A percentile compares a stretch with the other conserved stretches of the same genome.
phyloP scores from a whole-genome alignment of 2,329 filamentous ascomycete species.

The Calonectria pauciramosa region DNA sequence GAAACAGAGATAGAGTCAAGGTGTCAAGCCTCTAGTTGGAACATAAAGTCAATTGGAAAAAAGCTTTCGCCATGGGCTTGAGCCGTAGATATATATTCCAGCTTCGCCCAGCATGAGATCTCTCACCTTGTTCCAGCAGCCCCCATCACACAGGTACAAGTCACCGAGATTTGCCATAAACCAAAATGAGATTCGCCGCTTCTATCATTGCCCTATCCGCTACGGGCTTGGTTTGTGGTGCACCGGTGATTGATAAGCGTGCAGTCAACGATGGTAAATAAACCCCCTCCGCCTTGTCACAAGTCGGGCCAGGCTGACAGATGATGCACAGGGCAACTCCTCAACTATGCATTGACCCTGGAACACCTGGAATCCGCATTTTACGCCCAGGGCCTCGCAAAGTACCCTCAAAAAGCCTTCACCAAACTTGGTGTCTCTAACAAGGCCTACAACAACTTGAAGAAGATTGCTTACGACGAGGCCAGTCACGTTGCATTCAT shows the following conservation, averaged over 20 bases:
- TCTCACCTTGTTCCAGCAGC: not conserved
- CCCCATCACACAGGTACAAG: not conserved
- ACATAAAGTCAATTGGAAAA: not conserved
- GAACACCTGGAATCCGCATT: conserved; percentile 73
- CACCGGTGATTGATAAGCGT: not conserved
- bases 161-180: not conserved
- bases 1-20: not conserved
- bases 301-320: not conserved
- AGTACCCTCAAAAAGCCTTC: conserved; percentile 69
- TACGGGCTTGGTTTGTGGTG: not conserved
- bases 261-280: not conserved
- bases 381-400: conserved; percentile 71
- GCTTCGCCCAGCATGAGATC: not conserved
- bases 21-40: not conserved
- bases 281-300: no score
- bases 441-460: conserved; percentile 67
- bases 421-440: conserved; percentile 64
- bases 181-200: not conserved
- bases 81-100: not conserved
- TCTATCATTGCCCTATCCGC: not conserved
- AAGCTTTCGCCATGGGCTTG: not conserved
- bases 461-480: conserved; percentile 68
- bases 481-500: conserved; percentile 69
- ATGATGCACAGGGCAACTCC: conserved; percentile 43
- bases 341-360: conserved; percentile 64